Conservation (phyloP, 2,329 filamentous ascomycete species). For the Alternaria gaisen region DNA sequence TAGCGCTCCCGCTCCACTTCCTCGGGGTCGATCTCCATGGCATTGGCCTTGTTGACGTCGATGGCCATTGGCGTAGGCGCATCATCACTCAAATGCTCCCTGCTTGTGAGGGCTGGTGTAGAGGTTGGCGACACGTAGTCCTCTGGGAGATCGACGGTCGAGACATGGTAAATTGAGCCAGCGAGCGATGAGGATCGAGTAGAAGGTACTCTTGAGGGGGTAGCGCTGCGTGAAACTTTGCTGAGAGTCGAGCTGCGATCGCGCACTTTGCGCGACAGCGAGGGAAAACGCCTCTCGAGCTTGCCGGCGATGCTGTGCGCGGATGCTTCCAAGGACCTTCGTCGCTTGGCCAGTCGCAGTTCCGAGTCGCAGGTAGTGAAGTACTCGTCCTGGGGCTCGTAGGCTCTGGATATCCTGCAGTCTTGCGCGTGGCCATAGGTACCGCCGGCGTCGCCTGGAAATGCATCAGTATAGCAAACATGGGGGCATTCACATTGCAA, state of each 20-base stretch:
- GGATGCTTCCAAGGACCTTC: constrained; percentile 66
- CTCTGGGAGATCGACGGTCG: constrained; percentile 50
- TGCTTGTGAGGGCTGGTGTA: constrained; percentile 37
- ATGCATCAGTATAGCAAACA: constrained; percentile 31
- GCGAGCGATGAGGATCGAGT: constrained; percentile 83
- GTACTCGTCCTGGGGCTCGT: constrained; percentile 69
- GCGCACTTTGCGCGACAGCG: constrained; percentile 64
- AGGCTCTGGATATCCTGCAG: constrained; percentile 62
- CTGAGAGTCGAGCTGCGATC: constrained; percentile 56
- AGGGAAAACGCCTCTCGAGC: constrained; percentile 68
- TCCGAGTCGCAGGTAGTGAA: constrained; percentile 68
- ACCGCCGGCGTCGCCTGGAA: constrained; percentile 65
- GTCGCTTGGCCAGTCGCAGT: constrained; percentile 64
- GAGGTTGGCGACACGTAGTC: constrained; percentile 38
- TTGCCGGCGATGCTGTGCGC: constrained; percentile 71
- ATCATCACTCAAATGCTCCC: constrained; percentile 47
- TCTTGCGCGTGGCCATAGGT: constrained; percentile 62
- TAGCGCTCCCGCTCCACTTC: constrained; percentile 65
- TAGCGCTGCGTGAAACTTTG: constrained; percentile 52
- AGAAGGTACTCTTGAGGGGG: constrained; percentile 67
- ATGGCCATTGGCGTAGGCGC: constrained; percentile 46
- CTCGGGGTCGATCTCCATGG: constrained; percentile 59
- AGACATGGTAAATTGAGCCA: constrained; percentile 60
- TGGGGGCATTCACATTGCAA: constrained; percentile 35
- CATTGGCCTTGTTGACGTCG: constrained; percentile 54